Evolutionary conservation across 2,329 filamentous ascomycete species (phyloP).

Genomic region (Phoma sp.): DNA sequence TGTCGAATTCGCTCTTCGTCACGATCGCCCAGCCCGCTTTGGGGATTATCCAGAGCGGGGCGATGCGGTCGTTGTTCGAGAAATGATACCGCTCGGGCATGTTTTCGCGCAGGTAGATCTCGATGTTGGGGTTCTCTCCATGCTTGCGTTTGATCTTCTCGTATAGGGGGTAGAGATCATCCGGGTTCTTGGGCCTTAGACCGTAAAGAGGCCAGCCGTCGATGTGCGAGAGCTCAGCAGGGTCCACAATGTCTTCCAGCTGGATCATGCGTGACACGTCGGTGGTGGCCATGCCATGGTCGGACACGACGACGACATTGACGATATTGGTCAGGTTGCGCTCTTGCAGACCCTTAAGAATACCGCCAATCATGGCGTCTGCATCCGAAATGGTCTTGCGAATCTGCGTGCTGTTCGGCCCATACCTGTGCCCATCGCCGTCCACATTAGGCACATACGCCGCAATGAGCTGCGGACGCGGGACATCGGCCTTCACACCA

Average conservation of each 20-base stretch:
- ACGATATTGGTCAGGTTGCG: constrained; percentile 89
- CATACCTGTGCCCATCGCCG: constrained; percentile 81
- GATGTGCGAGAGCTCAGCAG: constrained; percentile 76
- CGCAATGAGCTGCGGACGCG: constrained; percentile 87
- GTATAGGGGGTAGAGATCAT: constrained; percentile 72
- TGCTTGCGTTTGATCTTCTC: constrained; percentile 60
- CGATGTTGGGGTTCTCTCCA: constrained; percentile 70
- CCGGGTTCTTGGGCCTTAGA: constrained; percentile 75
- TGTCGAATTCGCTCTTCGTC: constrained; percentile 76
- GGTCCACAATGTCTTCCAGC: constrained; percentile 85
- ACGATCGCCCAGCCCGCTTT: constrained; percentile 94
- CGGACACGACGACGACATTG: constrained; percentile 94
- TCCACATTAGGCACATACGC: constrained; percentile 96
- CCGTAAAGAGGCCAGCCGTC: constrained; percentile 96
- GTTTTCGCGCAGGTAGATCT: constrained; percentile 86
- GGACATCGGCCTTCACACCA: constrained; percentile 53
- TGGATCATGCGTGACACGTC: constrained; percentile 81
- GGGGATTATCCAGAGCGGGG: constrained; percentile 92
- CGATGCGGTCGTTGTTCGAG: constrained; percentile 83
- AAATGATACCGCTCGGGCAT: constrained; percentile 97
- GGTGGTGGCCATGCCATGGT: constrained; percentile 98
- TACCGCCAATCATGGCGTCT: constrained; percentile 78
- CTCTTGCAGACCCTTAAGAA: constrained; percentile 77
- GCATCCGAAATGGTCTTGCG: constrained; percentile 76
- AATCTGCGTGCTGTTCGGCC: constrained; percentile 95